Evolutionary conservation across 495 filamentous ascomycete genomes (phyloP).

Genomic region (Mytilinidion resinicola): DNA sequence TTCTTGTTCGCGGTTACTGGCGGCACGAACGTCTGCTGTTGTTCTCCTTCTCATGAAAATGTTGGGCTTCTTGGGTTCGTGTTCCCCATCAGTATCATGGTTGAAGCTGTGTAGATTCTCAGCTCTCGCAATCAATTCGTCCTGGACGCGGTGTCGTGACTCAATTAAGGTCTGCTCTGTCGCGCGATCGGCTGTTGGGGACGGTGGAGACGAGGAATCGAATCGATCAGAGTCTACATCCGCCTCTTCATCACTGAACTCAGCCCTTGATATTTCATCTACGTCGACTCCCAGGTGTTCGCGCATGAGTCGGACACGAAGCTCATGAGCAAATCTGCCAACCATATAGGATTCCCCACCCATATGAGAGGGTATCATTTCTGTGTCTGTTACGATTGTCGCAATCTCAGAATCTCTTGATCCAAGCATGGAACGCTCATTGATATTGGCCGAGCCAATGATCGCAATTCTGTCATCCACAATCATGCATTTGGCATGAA

Average conservation of each 20-base stretch:
- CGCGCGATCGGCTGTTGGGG: conserved; percentile 27
- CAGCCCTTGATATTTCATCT: conserved; percentile 81
- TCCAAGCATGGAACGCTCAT: conserved; percentile 93
- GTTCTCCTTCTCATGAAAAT: conserved; percentile 52
- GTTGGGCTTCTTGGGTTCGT: conserved; percentile 56
- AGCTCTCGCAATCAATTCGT: conserved; percentile 54
- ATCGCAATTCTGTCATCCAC: conserved; percentile 91
- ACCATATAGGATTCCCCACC: conserved; percentile 80
- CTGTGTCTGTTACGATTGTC: conserved; percentile 84
- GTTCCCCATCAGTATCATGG: conserved; percentile 71
- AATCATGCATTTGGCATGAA: conserved; percentile 95
- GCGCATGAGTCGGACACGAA: conserved; percentile 90
- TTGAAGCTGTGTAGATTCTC: conserved; percentile 73
- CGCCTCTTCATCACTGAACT: conserved; percentile 34
- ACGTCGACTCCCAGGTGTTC: conserved; percentile 95
- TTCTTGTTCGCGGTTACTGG: conserved; percentile 56
- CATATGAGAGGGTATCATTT: conserved; percentile 92
- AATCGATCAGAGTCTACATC: conserved; percentile 47
- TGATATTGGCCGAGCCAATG: conserved; percentile 98
- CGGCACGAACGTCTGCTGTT: conserved; percentile 59
- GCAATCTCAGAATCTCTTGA: conserved; percentile 88
- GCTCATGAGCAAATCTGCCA: conserved; percentile 84
- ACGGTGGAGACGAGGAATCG: conserved; percentile 36
- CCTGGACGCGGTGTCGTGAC: conserved; percentile 52
- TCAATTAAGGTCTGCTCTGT: conserved; percentile 50